These are phyloP conservation scores for Buxus sempervirens DNA, from an alignment of 164 flowering plant genomes.

Conservation along the genomic window DNA sequence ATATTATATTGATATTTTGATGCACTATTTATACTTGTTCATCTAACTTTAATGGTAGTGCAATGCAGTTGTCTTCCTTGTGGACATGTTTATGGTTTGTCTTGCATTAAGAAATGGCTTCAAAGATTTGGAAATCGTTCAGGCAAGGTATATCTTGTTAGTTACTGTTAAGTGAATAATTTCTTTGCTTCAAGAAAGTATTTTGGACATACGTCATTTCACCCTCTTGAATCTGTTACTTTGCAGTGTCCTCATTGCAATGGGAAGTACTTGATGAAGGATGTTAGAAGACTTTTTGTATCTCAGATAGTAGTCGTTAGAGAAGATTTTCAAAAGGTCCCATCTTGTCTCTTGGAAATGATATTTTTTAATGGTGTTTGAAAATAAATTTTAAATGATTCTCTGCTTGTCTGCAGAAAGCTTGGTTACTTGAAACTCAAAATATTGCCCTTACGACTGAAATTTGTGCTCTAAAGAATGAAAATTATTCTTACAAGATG, in stretches of 20 bases:
- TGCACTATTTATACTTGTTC: background rate
- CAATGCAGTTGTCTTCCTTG: constrained; percentile 81
- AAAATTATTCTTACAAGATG: constrained; percentile 7
- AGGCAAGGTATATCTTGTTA: constrained; percentile 46
- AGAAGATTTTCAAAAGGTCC: constrained; percentile 63
- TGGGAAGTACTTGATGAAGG: constrained; percentile 47
- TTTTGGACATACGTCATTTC: background rate
- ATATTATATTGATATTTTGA: background rate
- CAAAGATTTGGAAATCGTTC: constrained; percentile 21
- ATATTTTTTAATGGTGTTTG: background rate
- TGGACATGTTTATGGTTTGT: constrained; percentile 81
- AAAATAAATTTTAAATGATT: constrained; percentile 4
- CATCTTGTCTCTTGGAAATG: background rate
- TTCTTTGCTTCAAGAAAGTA: background rate
- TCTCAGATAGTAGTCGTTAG: constrained; percentile 48
- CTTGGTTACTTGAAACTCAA: constrained; percentile 48
- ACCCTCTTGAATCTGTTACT: background rate
- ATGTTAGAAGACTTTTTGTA: constrained; percentile 58
- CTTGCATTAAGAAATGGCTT: constrained; percentile 77
- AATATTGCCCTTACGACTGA: constrained; percentile 42
- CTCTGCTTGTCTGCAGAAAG: constrained; percentile 42
- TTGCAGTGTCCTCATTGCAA: constrained; percentile 89
- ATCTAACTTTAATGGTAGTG: constrained; percentile 6
- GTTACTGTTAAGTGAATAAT: background rate
- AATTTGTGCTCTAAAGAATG: too few relatives aligned